Base-by-base conservation (phyloP, 495 filamentous ascomycete genomes). In the Sporormia fimetaria region DNA sequence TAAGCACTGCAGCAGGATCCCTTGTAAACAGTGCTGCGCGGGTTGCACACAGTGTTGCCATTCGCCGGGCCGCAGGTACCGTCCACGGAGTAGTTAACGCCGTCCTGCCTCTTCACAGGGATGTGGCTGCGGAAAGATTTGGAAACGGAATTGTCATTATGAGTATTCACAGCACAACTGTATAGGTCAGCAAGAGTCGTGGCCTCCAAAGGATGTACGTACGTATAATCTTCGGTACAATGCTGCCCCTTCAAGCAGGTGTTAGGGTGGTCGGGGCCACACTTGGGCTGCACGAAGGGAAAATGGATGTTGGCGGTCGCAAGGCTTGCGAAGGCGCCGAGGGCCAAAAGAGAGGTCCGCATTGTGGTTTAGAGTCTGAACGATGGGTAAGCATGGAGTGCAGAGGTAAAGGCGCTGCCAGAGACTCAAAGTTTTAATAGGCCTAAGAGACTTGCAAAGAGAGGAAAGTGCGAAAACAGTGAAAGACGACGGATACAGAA, bases 1-100 rank as follows among this genome's bases (percentile, higher is more conserved):
- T 61, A 59, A 51, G 49, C 38, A 36, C 53, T 47, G 37, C 48
- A 53, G 46, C 35, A 51, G 6, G 43, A 34, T 11, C 51, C 57
- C 16, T 32, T 52, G 41, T 62, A 60, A 23, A 50, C 55, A 6
- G 41, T 55, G 43, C 50, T 57, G 11, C 53, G 52, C 16, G 59
- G 57, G 29, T 60, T 56, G 32, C 60, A 63, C 15, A 60, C 37
- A 3, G 49, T 43, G 17, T 56, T 55, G 12, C 53, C 57, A 32
- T 58, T 33, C 3, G 44, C 29, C 9, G 57, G 56, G 6, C 59
- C 59, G 36, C 60, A 63, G 12, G 34, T 45, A 17, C 60, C 56
- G 24, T 64, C 56, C 3, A 50, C 48, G 4, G 61, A 62, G 33
- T 54, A 59, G 28, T 51, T 28, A 6, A 40, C 17, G n/a, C 51